phyloP scores from a whole-genome alignment of 306 rosid genomes.

The Rosa multiflora region DNA sequence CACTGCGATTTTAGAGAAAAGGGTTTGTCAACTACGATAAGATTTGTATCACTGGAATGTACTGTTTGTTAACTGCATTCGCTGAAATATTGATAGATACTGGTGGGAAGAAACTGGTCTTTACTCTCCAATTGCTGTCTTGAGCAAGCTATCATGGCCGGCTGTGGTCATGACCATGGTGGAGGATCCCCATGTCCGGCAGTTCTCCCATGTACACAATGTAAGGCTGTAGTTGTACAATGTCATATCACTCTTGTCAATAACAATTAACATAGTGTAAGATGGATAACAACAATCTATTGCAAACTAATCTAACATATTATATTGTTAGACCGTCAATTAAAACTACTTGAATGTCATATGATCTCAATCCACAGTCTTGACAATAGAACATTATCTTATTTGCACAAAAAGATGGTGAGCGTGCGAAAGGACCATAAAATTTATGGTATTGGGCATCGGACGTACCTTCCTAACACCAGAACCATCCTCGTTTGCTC shows the following conservation, averaged over 20 bases:
- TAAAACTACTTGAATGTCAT: no score
- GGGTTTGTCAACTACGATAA: background rate
- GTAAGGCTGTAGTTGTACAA: slow-evolving; percentile 51
- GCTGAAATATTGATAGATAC: background rate
- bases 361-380: background rate
- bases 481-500: slow-evolving; percentile 42
- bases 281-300: background rate
- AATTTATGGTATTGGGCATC: background rate
- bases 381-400: background rate
- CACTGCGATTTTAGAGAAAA: slow-evolving; percentile 32
- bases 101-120: slow-evolving; percentile 5
- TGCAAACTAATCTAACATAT: background rate
- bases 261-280: background rate
- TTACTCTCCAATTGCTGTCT: slow-evolving; percentile 68
- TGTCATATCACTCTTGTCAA: background rate
- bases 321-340: background rate
- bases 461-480: slow-evolving; percentile 56
- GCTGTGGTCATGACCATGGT: slow-evolving; percentile 9
- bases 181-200: slow-evolving; percentile 26
- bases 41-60: background rate
- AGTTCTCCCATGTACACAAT: slow-evolving; percentile 81
- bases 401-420: background rate
- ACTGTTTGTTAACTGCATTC: background rate
- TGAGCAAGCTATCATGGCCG: slow-evolving; percentile 56
- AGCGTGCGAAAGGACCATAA: background rate